Base-by-base conservation (phyloP, 768 basidiomycete species). In the Tulasnella sp. region DNA sequence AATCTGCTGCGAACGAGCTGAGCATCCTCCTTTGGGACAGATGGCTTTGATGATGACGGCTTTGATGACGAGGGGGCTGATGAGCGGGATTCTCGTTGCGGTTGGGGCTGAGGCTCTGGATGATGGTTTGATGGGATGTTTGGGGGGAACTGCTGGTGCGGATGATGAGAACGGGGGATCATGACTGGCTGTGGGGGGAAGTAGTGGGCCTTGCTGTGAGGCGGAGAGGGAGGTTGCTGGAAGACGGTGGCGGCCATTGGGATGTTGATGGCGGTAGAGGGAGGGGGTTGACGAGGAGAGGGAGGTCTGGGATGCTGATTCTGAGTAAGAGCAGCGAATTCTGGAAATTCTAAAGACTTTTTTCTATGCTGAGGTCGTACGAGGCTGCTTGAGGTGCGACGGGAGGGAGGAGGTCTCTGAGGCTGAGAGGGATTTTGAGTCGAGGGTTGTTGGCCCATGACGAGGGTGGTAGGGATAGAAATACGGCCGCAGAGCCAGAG, bases 321-420 rank as follows among this genome's bases (percentile, higher is more conserved):
- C 32, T 74, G 62, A 41, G 73, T 35, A 11, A 74, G 72, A 16
- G 39, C 52, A 62, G 74, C 29, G 67, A 74, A 66, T 32, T 74
- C 73, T 63, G 73, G 73, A 16, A 74, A 52, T 62, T 74, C 74
- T 22, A 74, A 64, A 34, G 72, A 73, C 52, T 41, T 36, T 44
- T 67, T 67, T 37, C 69, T 52, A 59, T 59, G 22, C 5, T 35
- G 68, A 34, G 37, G 32, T 17, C 72, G 41, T 17, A 44, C 29
- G 19, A 47, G n/a, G 67, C 19, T 41, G 26, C 69, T 72, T 12
- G 66, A 73, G 37, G 71, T 72, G 29, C 71, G 52, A 32, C 71
- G 52, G 2, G 63, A 40, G 62, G 71, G 71, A 72, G 71, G 71
- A 41, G 71, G 71, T 65, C 71, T 52, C 34, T 52, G 69, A 34